Evolutionary conservation across 2,329 filamentous ascomycete genomes (phyloP).

Genomic region (Blastomyces parvus): DNA sequence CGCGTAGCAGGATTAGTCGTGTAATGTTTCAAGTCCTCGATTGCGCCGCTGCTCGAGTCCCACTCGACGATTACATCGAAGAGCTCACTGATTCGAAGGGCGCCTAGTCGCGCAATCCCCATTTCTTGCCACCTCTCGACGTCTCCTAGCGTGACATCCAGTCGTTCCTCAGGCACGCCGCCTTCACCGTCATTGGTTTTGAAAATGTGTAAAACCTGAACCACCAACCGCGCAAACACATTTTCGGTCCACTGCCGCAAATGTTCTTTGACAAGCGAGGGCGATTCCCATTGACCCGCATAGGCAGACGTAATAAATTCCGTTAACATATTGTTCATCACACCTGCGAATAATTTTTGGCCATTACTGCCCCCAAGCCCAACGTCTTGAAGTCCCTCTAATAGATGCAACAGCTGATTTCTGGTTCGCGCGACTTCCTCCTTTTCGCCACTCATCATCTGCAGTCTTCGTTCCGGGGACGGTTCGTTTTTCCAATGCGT

Average conservation of each 20-base stretch:
- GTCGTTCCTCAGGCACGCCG: constrained; percentile 18
- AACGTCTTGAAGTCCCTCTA: constrained; percentile 42
- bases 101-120: constrained; percentile 46
- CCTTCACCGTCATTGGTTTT: constrained; percentile 20
- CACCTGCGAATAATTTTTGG: constrained; percentile 49
- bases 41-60: constrained; percentile 49
- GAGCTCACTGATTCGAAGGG: constrained; percentile 46
- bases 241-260: constrained; percentile 49
- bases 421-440: constrained; percentile 24
- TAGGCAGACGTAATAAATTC: constrained; percentile 49
- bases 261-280: constrained; percentile 39
- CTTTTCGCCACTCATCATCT: constrained; percentile 27
- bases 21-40: constrained; percentile 52
- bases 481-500: constrained; percentile 28
- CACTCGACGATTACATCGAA: constrained; percentile 56
- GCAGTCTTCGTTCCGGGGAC: constrained; percentile 21
- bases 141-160: constrained; percentile 33
- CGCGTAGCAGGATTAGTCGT: constrained; percentile 46
- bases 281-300: constrained; percentile 47
- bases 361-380: constrained; percentile 47
- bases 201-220: constrained; percentile 40
- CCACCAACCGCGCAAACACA: constrained; percentile 44
- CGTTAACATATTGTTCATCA: constrained; percentile 49
- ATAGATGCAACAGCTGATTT: constrained; percentile 30
- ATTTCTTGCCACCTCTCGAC: constrained; percentile 48